phyloP scores from a whole-genome alignment of 108 stramenopile species.

The Seminavis robusta region DNA sequence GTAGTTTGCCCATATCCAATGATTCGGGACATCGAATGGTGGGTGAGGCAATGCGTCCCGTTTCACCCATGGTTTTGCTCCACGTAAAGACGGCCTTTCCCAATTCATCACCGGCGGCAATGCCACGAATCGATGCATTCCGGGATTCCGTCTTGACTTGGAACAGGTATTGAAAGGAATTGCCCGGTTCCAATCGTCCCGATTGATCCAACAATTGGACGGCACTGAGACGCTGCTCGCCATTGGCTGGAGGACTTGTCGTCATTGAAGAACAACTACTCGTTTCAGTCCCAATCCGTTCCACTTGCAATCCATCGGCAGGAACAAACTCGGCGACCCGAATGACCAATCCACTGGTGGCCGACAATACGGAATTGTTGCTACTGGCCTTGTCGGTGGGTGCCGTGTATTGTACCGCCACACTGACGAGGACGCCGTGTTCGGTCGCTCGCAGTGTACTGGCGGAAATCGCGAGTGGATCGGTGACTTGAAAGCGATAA shows the following conservation, averaged over 20 bases:
- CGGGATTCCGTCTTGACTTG: conserved; percentile 36
- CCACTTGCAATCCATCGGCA: conserved; percentile 44
- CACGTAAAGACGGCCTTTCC: conserved; percentile 68
- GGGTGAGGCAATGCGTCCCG: conserved; percentile 54
- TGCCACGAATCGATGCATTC: conserved; percentile 31
- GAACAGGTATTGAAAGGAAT: conserved; percentile 62
- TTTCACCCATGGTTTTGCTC: conserved; percentile 78
- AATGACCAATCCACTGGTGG: conserved; percentile 42
- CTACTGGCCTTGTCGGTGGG: neutral
- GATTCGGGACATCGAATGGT: conserved; percentile 60
- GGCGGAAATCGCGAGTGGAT: conserved; percentile 52
- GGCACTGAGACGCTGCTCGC: neutral
- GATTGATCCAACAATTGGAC: conserved; percentile 50
- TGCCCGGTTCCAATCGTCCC: conserved; percentile 62
- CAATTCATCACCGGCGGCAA: conserved; percentile 73
- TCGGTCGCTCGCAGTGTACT: conserved; percentile 50
- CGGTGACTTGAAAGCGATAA: conserved; percentile 80
- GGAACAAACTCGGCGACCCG: conserved; percentile 51
- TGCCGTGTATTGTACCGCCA: conserved; percentile 51
- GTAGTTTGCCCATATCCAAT: no score
- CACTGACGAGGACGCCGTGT: conserved; percentile 50
- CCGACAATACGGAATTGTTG: neutral
- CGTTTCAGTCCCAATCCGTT: conserved; percentile 20
- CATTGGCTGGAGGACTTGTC: neutral
- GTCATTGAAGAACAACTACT: no score